Evolutionary conservation across 192 early-diverging fungal species (phyloP).

Genomic region (Funneliformis mosseae): DNA sequence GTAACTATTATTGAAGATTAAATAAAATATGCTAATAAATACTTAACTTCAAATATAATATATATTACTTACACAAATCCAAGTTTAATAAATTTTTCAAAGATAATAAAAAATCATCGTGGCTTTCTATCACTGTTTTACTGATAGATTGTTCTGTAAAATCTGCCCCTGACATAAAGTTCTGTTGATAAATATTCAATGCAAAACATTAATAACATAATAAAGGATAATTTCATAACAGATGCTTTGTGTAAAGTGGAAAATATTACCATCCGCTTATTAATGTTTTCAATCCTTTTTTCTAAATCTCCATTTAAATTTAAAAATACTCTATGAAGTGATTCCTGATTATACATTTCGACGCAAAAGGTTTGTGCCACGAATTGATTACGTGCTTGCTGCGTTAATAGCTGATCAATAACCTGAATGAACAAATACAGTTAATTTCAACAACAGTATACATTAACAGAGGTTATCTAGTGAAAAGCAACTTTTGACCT

Average conservation of each 20-base stretch:
- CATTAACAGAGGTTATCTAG: not conserved
- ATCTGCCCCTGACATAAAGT: not conserved
- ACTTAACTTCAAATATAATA: not conserved
- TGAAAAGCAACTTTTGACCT: not conserved
- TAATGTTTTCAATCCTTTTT: not conserved
- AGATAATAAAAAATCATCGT: slow-evolving; percentile 24
- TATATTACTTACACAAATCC: not conserved
- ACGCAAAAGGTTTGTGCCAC: not conserved
- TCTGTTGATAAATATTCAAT: not conserved
- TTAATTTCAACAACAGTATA: not conserved
- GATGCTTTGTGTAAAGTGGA: not conserved
- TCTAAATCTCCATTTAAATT: slow-evolving; percentile 10
- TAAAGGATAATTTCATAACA: not conserved
- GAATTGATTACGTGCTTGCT: slow-evolving; percentile 18
- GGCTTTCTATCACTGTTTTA: slow-evolving; percentile 13
- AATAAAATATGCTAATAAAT: not conserved
- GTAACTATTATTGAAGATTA: not conserved
- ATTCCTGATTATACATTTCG: slow-evolving; percentile 24
- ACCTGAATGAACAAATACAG: not conserved
- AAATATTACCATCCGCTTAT: slow-evolving; percentile 8
- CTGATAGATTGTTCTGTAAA: not conserved
- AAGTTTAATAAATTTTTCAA: slow-evolving; percentile 17
- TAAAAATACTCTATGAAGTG: not conserved
- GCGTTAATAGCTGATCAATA: slow-evolving; percentile 7
- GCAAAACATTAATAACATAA: not conserved